phyloP scores from a whole-genome alignment of 2,329 filamentous ascomycete genomes.

The Penicillium sp. region DNA sequence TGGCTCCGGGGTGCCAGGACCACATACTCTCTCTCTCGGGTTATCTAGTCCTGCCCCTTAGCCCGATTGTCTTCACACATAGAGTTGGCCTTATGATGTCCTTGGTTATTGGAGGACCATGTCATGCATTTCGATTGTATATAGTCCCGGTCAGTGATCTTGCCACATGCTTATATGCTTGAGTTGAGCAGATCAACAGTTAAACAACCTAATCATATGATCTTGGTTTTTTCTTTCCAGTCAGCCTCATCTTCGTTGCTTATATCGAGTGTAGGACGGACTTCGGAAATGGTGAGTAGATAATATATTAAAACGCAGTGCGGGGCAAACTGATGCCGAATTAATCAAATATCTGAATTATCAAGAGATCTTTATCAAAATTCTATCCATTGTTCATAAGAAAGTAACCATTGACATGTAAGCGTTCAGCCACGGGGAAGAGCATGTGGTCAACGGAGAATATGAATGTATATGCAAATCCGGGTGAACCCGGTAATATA shows the following conservation, averaged over 20 bases:
- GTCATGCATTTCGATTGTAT: constrained; percentile 24
- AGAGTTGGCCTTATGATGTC: constrained; percentile 20
- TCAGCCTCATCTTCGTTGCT: not conserved
- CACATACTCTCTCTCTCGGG: not conserved
- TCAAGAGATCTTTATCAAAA: no score
- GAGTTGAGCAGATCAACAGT: constrained; percentile 5
- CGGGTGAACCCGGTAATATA: not conserved
- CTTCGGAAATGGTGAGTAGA: not conserved
- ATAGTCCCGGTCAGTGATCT: constrained; percentile 19
- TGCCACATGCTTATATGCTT: constrained; percentile 7
- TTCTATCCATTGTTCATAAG: no score
- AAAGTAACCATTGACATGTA: no score
- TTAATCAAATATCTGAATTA: no score
- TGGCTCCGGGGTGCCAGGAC: constrained; percentile 6
- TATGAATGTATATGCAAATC: no score
- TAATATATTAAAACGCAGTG: not conserved
- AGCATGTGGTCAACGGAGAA: no score
- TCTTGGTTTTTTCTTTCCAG: constrained; percentile 1
- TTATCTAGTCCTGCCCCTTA: not conserved
- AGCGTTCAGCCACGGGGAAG: no score
- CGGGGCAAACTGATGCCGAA: no score
- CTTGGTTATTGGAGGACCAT: constrained; percentile 11
- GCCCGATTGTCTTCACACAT: constrained; percentile 14
- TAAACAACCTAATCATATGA: constrained; percentile 21
- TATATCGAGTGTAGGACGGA: not conserved